A percentile compares a stretch with the other conserved stretches of the same genome.
phyloP scores from a whole-genome alignment of 176 grass and related monocot species.

The Cenchrus purpureus region DNA sequence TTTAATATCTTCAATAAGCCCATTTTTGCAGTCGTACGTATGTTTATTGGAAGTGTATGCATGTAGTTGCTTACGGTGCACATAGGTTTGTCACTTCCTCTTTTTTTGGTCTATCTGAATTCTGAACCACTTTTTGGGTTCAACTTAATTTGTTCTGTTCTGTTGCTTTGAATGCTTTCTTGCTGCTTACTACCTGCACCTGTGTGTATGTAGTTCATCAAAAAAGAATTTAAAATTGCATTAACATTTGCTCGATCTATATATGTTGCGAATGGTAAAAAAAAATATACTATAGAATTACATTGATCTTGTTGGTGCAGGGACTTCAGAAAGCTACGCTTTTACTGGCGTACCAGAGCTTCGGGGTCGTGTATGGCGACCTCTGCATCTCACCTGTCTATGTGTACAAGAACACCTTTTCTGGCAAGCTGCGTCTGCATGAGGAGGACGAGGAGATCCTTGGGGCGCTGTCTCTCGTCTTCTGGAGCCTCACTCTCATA shows the following conservation, averaged over 20 bases:
- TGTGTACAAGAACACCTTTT: conserved; percentile 96
- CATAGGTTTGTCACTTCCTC: conserved; percentile 25
- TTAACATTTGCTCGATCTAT: neutral
- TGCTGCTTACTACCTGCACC: neutral
- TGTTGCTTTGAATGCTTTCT: conserved; percentile 5
- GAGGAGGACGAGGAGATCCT: conserved; percentile 90
- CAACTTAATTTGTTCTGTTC: conserved; percentile 25
- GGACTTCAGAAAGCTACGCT: conserved; percentile 60
- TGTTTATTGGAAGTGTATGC: conserved; percentile 32
- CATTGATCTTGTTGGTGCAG: neutral
- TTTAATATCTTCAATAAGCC: neutral
- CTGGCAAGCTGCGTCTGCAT: conserved; percentile 75
- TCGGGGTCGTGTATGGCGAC: conserved; percentile 89
- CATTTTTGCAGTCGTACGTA: conserved; percentile 6
- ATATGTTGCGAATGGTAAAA: conserved; percentile 6
- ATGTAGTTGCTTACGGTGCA: neutral
- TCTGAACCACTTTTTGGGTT: neutral
- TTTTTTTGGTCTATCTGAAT: conserved; percentile 29
- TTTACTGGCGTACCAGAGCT: conserved; percentile 85
- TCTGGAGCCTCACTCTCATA: conserved; percentile 93
- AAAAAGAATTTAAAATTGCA: neutral
- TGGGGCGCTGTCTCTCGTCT: conserved; percentile 77
- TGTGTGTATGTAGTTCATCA: neutral
- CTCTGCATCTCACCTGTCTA: conserved; percentile 87
- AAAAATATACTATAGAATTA: neutral